These are phyloP conservation scores for Areca catechu DNA, from an alignment of 176 grass and related monocot genomes.

Conservation along the genomic window DNA sequence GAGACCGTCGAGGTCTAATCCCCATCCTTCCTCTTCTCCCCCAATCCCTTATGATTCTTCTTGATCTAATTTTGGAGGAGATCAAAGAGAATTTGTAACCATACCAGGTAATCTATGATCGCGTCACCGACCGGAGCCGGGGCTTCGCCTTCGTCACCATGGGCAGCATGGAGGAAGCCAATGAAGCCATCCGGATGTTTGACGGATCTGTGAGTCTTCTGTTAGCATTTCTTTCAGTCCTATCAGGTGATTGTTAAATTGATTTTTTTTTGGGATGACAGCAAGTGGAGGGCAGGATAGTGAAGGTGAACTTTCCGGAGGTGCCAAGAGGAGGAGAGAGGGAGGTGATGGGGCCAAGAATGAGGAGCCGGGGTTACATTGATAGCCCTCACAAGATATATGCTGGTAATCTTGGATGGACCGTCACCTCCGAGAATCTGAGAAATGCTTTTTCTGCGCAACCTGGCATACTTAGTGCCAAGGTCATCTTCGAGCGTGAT, in stretches of 20 bases:
- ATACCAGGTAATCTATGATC: slow-evolving; percentile 68
- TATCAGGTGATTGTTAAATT: not conserved
- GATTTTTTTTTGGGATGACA: slow-evolving; percentile 25
- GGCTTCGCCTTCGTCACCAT: slow-evolving; percentile 95
- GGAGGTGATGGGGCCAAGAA: slow-evolving; percentile 19
- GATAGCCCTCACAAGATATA: slow-evolving; percentile 82
- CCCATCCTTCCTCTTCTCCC: not conserved
- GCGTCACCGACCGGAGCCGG: slow-evolving; percentile 67
- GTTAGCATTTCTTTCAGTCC: slow-evolving; percentile 7
- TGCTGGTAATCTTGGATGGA: slow-evolving; percentile 85
- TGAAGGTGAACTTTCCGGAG: slow-evolving; percentile 84
- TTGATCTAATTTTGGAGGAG: not conserved
- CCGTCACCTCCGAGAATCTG: slow-evolving; percentile 50
- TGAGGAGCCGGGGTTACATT: slow-evolving; percentile 29
- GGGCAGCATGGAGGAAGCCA: slow-evolving; percentile 49
- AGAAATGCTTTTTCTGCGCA: slow-evolving; percentile 40
- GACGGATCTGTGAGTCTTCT: slow-evolving; percentile 57
- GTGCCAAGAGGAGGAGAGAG: slow-evolving; percentile 78
- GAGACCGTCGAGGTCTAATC: slow-evolving; percentile 44
- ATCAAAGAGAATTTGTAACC: not conserved
- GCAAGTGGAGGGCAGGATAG: slow-evolving; percentile 59
- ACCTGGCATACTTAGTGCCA: slow-evolving; percentile 50
- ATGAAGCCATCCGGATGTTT: slow-evolving; percentile 74
- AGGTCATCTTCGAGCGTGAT: slow-evolving; percentile 68
- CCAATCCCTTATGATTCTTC: not conserved